Conservation (phyloP, 495 filamentous ascomycete species). For the Cryomyces antarcticus region DNA sequence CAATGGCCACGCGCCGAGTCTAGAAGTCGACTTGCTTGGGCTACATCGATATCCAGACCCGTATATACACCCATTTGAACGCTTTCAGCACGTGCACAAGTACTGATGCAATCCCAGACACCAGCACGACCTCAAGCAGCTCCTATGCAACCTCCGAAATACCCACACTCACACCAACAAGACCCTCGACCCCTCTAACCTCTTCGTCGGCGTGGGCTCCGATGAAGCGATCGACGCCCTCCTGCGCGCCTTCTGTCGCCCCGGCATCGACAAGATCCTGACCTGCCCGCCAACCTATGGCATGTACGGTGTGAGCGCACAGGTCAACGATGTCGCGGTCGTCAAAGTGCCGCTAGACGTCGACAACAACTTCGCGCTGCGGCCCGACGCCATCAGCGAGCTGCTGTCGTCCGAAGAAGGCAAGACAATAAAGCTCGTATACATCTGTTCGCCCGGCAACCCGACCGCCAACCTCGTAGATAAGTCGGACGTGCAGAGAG, state of each 20-base stretch:
- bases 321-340: slow-evolving; percentile 75
- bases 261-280: slow-evolving; percentile 72
- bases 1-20: slow-evolving; percentile 16
- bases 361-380: slow-evolving; percentile 41
- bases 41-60: slow-evolving; percentile 94
- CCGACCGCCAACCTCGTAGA: slow-evolving; percentile 62
- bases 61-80: slow-evolving; percentile 16
- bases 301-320: slow-evolving; percentile 89
- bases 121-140: slow-evolving; percentile 66
- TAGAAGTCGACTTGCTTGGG: slow-evolving; percentile 46
- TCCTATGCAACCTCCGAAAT: slow-evolving; percentile 74
- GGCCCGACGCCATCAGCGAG: slow-evolving; percentile 44
- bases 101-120: slow-evolving; percentile 29
- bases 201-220: slow-evolving; percentile 87
- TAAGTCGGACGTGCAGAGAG: slow-evolving; percentile 49
- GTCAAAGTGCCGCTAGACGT: slow-evolving; percentile 64
- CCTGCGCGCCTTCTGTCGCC: slow-evolving; percentile 75
- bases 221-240: slow-evolving; percentile 94
- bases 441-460: slow-evolving; percentile 87
- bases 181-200: slow-evolving; percentile 54
- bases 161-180: slow-evolving; percentile 57
- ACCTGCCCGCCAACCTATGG: slow-evolving; percentile 94
- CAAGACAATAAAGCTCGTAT: slow-evolving; percentile 55
- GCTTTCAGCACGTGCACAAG: not conserved
- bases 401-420: slow-evolving; percentile 37